Conservation (phyloP, 2,329 filamentous ascomycete species). For the Teratosphaeria pseudoeucalypti region DNA sequence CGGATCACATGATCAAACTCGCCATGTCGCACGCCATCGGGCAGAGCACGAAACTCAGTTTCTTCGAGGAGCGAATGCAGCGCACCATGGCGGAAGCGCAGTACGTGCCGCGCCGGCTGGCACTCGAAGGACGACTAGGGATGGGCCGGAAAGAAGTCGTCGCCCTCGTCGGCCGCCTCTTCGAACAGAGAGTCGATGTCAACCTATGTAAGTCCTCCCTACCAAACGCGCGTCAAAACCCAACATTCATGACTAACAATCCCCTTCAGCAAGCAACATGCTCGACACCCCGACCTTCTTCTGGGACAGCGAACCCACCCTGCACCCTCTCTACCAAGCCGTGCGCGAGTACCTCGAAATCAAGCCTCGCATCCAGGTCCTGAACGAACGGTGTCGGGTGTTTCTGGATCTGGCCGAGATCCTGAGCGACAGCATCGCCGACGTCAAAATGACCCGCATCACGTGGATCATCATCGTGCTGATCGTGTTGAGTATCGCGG, state of each 20-base stretch:
- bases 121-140: constrained; percentile 78
- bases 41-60: constrained; percentile 90
- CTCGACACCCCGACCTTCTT: constrained; percentile 95
- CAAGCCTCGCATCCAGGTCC: constrained; percentile 85
- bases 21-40: constrained; percentile 96
- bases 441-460: constrained; percentile 89
- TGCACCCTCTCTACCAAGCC: constrained; percentile 87
- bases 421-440: constrained; percentile 78
- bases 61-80: constrained; percentile 94
- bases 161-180: constrained; percentile 78
- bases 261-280: constrained; percentile 69
- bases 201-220: constrained; percentile 68
- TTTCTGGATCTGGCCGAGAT: constrained; percentile 96
- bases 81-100: constrained; percentile 89
- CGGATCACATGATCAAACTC: constrained; percentile 98
- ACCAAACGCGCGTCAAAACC: not conserved
- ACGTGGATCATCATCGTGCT: constrained; percentile 98
- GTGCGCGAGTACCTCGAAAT: constrained; percentile 97
- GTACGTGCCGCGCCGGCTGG: constrained; percentile 79
- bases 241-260: not conserved
- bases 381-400: constrained; percentile 92
- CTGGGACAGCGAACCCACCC: constrained; percentile 92
- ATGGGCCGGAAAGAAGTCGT: constrained; percentile 90
- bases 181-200: constrained; percentile 90
- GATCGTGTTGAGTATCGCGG: constrained; percentile 80